phyloP scores from a whole-genome alignment of 2,329 filamentous ascomycete genomes.

The Diaporthe vexans region DNA sequence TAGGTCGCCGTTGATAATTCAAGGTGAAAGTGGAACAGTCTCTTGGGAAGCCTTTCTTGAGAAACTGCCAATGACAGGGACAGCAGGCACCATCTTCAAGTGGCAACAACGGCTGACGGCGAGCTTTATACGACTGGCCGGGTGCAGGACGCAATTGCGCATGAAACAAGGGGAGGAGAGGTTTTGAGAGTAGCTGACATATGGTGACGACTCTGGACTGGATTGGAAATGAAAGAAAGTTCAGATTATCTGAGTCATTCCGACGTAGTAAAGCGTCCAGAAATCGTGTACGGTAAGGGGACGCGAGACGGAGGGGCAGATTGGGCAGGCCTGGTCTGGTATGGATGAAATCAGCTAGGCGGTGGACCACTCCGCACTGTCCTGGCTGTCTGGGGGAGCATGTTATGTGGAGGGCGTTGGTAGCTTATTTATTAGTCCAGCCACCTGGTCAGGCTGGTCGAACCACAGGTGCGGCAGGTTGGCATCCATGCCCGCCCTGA shows the following conservation, averaged over 20 bases:
- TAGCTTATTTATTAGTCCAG: slow-evolving; percentile 28
- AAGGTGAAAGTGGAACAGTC: background rate
- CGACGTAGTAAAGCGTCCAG: slow-evolving; percentile 28
- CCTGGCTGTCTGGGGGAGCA: slow-evolving; percentile 22
- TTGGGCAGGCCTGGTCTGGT: slow-evolving; percentile 22
- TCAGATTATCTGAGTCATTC: slow-evolving; percentile 39
- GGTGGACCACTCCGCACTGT: slow-evolving; percentile 10
- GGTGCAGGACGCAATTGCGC: slow-evolving; percentile 34
- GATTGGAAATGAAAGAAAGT: slow-evolving; percentile 31
- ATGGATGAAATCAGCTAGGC: background rate
- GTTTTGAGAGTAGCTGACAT: background rate
- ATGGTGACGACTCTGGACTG: background rate
- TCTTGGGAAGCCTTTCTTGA: slow-evolving; percentile 9
- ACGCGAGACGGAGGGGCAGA: slow-evolving; percentile 33
- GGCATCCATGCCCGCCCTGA: slow-evolving; percentile 4
- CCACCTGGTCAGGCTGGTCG: slow-evolving; percentile 11
- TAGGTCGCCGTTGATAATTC: background rate
- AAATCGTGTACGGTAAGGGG: slow-evolving; percentile 34
- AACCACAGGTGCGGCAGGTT: background rate
- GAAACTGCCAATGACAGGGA: slow-evolving; percentile 3
- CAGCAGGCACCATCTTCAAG: slow-evolving; percentile 17
- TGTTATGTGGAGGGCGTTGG: slow-evolving; percentile 20
- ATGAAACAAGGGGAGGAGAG: slow-evolving; percentile 8
- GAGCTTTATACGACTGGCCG: background rate
- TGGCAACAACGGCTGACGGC: slow-evolving; percentile 22